Base-by-base conservation (phyloP, 768 basidiomycete species). In the Lactarius sp. region DNA sequence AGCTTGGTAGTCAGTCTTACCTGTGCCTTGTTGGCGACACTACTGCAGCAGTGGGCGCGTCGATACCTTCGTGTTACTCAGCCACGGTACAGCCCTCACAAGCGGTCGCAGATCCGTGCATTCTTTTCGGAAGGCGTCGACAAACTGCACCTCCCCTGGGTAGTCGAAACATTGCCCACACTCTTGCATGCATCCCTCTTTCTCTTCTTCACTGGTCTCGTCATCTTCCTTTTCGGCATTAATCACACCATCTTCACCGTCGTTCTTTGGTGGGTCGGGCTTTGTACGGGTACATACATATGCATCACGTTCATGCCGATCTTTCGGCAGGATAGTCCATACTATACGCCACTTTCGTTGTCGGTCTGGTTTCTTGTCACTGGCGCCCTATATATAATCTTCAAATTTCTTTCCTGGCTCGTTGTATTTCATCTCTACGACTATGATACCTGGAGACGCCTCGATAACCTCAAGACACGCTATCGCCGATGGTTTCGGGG, bases 11-110 rank as follows among this genome's bases (percentile, higher is more conserved):
- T 62, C 27, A 42, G 39, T 16, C 61, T 62, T 22, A 42, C 61
- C 12, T 62, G 54, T 7, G 47, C 61, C 4, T n/a, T 56, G n/a
- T n/a, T 62, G 33, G 61, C 61, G 12, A 61, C 53, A n/a, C 16
- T 61, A n/a, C n/a, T 55, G n/a, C 60, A 61, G 37, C 60, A 61
- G 27, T 55, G 60, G 54, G 54, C 60, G 49, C 60, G 53, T 50
- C 60, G 54, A 22, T 61, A 56, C 47, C 53, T 56, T 44, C 31
- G 49, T 33, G 34, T 42, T 18, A 62, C 61, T 56, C 49, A 62
- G 10, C 61, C 55, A 2, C 20, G n/a, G 31, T 55, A 44, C 53
- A 34, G 54, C 18, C 54, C 61, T 2, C 47, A 50, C 39, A 61
- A 31, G n/a, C 54, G 61, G 20, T 41, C 61, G 8, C 33, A 47